Evolutionary conservation across 306 rosid genomes (phyloP), one percentile per base, ranked within the genome.

Genomic region (Boehmeria nivea): DNA sequence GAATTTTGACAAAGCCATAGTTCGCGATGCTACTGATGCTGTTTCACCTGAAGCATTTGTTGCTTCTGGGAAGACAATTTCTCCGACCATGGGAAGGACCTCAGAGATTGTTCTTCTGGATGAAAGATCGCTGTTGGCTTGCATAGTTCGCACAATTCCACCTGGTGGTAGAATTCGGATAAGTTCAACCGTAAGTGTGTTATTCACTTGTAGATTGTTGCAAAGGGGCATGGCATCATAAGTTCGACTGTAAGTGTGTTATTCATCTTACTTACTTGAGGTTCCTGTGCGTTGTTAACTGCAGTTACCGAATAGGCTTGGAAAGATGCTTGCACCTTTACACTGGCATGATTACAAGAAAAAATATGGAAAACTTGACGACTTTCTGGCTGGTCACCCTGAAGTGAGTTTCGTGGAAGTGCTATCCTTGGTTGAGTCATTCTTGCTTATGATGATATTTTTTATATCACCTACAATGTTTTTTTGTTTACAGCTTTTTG

Each of bases 311-410:
- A 93, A 87, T 63, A 83, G 99, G 69, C 82, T 93, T 59, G 89
- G 84, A 68, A 93, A 87, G 83, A 87, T 93, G 99, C 99, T 93
- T 67, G 95, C 99, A 33, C 99, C 99, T 51, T 66, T 93, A 53
- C 94, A 81, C 73, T 93, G 99, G 99, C 86, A 81, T 68, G 96
- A 93, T 76, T 93, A 93, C 79, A 81, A 85, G 73, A 85, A 69
- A 54, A 87, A 77, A 69, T 85, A 81, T 65, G 99, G 99, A 63
- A 93, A 82, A 70, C 94, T 93, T 54, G 95, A 87, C 71, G 95
- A 85, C 46, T 85, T 93, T 21, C 84, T 93, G 27, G 84, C 89
- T 44, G 74, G 78, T 65, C 96, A 93, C 69, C 87, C 83, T 42
- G 94, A 93, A 69, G 99, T 93, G 71, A 93, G 96, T 73, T 70